Conservation (phyloP, 1,284 basidiomycete genomes). For the Leucoagaricus sp. region DNA sequence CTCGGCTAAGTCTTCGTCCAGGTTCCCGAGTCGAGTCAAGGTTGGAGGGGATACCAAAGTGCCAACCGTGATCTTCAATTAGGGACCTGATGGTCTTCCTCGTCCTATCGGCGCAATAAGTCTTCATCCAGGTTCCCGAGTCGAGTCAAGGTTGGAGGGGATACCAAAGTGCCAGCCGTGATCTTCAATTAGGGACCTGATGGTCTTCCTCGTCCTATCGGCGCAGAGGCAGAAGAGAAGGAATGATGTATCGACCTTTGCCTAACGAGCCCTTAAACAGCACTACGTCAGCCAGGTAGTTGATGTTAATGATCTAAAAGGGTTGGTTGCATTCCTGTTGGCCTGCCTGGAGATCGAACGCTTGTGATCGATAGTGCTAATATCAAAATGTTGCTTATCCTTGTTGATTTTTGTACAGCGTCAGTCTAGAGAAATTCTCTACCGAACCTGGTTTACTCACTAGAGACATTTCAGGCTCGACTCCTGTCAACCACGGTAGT, state of each 20-base stretch:
- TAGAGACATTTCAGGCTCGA: too few species aligned
- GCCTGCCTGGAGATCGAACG: conserved; percentile 47
- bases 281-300: conserved; percentile 44
- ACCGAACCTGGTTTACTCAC: too few species aligned
- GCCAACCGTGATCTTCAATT: conserved; percentile 35
- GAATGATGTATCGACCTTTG: conserved; percentile 10
- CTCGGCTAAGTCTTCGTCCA: conserved; percentile 16
- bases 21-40: conserved; percentile 34
- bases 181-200: conserved; percentile 35
- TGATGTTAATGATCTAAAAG: conserved; percentile 48
- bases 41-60: conserved; percentile 37
- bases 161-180: conserved; percentile 37
- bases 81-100: too few species aligned
- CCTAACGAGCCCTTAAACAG: conserved; percentile 22
- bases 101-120: too few species aligned
- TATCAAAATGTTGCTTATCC: too few species aligned
- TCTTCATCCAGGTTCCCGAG: conserved; percentile 30
- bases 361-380: conserved; percentile 4
- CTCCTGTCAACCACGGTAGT: too few species aligned
- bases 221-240: conserved; percentile 34
- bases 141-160: conserved; percentile 32
- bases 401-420: too few species aligned
- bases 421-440: too few species aligned
- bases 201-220: conserved; percentile 29
- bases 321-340: conserved; percentile 46